These are phyloP conservation scores for Casuarina glauca DNA, from an alignment of 306 rosid genomes.

Conservation along the genomic window DNA sequence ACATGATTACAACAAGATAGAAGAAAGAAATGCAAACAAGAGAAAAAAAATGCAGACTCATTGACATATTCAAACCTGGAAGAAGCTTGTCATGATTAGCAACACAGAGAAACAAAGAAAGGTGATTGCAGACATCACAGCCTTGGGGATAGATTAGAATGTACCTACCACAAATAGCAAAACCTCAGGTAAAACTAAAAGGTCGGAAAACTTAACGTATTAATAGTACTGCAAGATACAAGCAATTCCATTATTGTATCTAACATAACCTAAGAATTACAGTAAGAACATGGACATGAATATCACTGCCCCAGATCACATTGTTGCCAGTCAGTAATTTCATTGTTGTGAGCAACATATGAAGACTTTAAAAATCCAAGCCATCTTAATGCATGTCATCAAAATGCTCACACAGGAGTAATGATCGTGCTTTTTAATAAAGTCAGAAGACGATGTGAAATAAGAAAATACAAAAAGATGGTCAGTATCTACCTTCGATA, in stretches of 20 bases:
- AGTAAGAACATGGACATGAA: background rate
- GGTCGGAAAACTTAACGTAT: background rate
- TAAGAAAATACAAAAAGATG: background rate
- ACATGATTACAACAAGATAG: slow-evolving; percentile 16
- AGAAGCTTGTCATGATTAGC: slow-evolving; percentile 99
- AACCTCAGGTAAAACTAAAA: slow-evolving; percentile 26
- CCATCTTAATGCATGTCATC: background rate
- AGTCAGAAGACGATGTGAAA: background rate
- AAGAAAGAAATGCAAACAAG: slow-evolving; percentile 20
- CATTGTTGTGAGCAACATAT: background rate
- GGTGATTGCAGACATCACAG: slow-evolving; percentile 97
- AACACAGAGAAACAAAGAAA: slow-evolving; percentile 92
- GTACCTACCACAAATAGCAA: slow-evolving; percentile 67
- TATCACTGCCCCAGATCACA: background rate
- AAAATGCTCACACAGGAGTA: background rate
- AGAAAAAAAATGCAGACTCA: slow-evolving; percentile 12
- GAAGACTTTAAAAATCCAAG: background rate
- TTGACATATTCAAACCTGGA: slow-evolving; percentile 62
- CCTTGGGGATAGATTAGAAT: slow-evolving; percentile 98
- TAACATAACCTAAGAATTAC: background rate
- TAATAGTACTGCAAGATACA: background rate
- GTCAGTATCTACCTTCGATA: background rate
- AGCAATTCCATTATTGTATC: background rate
- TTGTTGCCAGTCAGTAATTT: background rate
- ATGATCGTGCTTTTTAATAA: background rate